phyloP scores from a whole-genome alignment of 768 basidiomycete genomes.

The Boletus rufocinnamomeus region DNA sequence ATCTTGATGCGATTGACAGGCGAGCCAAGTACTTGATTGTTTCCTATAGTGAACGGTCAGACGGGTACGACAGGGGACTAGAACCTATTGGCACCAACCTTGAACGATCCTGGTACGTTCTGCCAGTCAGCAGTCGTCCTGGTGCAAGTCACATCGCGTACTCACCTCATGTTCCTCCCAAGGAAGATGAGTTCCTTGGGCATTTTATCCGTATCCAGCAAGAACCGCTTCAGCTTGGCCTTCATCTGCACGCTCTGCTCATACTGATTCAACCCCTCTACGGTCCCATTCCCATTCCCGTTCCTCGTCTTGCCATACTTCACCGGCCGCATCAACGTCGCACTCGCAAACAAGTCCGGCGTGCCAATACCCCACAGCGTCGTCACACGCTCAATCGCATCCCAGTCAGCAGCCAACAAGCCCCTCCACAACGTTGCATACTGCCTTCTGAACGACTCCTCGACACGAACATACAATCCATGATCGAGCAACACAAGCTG shows the following conservation, averaged over 20 bases:
- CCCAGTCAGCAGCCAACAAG: constrained; percentile 57
- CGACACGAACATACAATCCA: constrained; percentile 80
- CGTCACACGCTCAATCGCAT: constrained; percentile 51
- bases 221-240: constrained; percentile 61
- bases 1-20: constrained; percentile 92
- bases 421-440: constrained; percentile 80
- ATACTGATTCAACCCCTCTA: constrained; percentile 54
- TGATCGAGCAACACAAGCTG: constrained; percentile 90
- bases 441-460: constrained; percentile 66
- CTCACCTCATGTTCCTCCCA: constrained; percentile 72
- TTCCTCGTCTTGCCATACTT: constrained; percentile 30
- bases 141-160: not conserved
- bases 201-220: constrained; percentile 75
- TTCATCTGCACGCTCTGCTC: constrained; percentile 72
- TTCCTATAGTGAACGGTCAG: constrained; percentile 42
- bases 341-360: constrained; percentile 74
- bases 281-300: constrained; percentile 7
- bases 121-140: not conserved
- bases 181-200: constrained; percentile 77
- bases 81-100: constrained; percentile 21
- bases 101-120: constrained; percentile 37
- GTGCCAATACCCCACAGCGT: constrained; percentile 67
- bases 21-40: constrained; percentile 81
- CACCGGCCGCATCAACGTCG: constrained; percentile 67
- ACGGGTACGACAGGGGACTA: not conserved